Evolutionary conservation across 1,284 basidiomycete genomes (phyloP).

Genomic region (Microbotryum violaceum): DNA sequence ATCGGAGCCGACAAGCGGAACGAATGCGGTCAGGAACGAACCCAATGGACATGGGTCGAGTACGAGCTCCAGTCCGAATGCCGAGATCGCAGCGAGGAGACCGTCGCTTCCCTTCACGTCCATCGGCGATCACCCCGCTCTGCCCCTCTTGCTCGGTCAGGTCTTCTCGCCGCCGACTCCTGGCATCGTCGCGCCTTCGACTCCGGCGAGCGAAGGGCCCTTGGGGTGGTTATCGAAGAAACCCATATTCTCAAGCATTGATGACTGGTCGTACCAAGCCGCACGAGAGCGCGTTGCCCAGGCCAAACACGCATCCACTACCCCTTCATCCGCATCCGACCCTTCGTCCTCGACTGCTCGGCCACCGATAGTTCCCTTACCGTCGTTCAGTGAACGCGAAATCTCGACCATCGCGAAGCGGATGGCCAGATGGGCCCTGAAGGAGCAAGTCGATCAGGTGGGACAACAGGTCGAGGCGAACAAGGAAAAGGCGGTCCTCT

Average conservation of each 20-base stretch:
- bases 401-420: constrained; percentile 19
- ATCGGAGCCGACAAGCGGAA: too few species aligned
- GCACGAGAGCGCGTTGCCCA: constrained; percentile 14
- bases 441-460: constrained; percentile 26
- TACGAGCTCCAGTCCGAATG: too few species aligned
- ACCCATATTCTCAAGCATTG: constrained; percentile 25
- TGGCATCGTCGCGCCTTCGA: constrained; percentile 24
- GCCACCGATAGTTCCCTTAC: neutral
- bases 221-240: constrained; percentile 1
- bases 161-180: constrained; percentile 29
- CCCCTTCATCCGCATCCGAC: neutral
- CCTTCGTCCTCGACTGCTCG: neutral
- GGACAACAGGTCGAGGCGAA: constrained; percentile 21
- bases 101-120: neutral
- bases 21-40: too few species aligned
- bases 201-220: neutral
- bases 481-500: constrained; percentile 21
- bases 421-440: constrained; percentile 25
- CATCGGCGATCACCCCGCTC: constrained; percentile 21
- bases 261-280: constrained; percentile 24
- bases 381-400: constrained; percentile 16
- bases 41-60: too few species aligned
- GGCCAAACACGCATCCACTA: neutral
- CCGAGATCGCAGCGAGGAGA: too few species aligned
- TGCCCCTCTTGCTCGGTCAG: constrained; percentile 30